Conservation (phyloP, 352 stramenopile species). For the Thalassiosira livingstoniorum region DNA sequence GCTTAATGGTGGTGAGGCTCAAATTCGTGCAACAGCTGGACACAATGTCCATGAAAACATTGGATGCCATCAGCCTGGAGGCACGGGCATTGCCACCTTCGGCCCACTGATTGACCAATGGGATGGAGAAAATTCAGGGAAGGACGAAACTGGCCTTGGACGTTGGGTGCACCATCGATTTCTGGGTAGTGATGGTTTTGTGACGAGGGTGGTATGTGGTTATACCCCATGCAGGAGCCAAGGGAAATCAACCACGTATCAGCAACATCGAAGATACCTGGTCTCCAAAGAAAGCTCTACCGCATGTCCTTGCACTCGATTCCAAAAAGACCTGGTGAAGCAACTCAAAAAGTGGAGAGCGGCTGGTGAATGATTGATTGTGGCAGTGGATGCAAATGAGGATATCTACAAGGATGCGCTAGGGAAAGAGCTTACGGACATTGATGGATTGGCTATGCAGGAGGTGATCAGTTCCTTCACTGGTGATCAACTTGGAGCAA, state of each 20-base stretch:
- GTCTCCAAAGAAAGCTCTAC: neutral
- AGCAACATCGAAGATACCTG: neutral
- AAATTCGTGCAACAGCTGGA: neutral
- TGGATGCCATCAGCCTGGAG: neutral
- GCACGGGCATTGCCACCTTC: neutral
- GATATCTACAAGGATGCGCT: conserved; percentile 25
- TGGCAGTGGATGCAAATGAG: conserved; percentile 16
- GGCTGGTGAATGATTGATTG: neutral
- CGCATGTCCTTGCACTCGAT: conserved; percentile 4
- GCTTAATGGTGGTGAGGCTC: neutral
- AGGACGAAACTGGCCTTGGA: neutral
- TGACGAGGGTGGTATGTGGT: neutral
- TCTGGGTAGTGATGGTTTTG: neutral
- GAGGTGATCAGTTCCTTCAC: conserved; percentile 14
- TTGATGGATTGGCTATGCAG: neutral
- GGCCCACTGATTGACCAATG: neutral
- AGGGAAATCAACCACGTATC: neutral
- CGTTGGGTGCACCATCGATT: no score
- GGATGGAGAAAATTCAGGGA: neutral
- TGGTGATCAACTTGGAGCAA: conserved; percentile 9
- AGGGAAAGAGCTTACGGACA: neutral
- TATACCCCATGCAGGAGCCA: neutral
- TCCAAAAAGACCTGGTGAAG: neutral
- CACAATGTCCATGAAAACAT: neutral
- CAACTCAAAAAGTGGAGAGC: neutral